Conservation (phyloP, 2,329 filamentous ascomycete genomes). For the Pseudocercospora macadamiae region DNA sequence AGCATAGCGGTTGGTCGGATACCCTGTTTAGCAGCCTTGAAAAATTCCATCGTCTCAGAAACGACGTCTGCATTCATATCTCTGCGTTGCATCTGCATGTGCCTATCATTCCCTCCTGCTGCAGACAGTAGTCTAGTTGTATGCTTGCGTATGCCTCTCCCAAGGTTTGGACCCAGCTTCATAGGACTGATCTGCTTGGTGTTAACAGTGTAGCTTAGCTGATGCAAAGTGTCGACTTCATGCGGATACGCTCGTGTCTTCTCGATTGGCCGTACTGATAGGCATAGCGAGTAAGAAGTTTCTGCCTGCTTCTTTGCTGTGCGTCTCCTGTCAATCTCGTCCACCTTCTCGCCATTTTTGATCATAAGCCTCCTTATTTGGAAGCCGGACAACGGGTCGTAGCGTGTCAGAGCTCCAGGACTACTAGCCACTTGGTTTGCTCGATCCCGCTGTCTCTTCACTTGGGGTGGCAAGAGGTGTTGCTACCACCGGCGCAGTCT, state of each 20-base stretch:
- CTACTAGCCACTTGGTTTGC: constrained; percentile 9
- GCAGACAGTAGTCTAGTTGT: too few species aligned
- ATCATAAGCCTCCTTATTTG: not conserved
- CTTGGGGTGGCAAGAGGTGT: constrained; percentile 15
- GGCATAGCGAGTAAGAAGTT: too few species aligned
- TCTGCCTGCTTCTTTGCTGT: not conserved
- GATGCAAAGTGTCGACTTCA: too few species aligned
- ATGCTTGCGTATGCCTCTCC: too few species aligned
- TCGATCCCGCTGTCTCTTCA: not conserved
- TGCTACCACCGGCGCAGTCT: constrained; percentile 14
- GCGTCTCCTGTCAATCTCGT: not conserved
- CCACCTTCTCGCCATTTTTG: constrained; percentile 1
- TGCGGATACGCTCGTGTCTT: too few species aligned
- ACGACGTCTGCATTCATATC: not conserved
- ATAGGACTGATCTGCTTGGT: too few species aligned
- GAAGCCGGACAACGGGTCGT: constrained; percentile 6
- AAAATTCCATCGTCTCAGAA: not conserved
- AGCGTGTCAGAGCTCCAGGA: constrained; percentile 6
- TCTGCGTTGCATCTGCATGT: not conserved
- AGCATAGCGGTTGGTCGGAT: constrained; percentile 5
- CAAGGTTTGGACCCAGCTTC: too few species aligned
- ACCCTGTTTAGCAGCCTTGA: not conserved
- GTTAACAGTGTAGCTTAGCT: too few species aligned
- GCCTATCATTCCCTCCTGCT: too few species aligned
- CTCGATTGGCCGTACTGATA: too few species aligned